Conservation (phyloP, 352 stramenopile species). For the Pythium aphanidermatum region DNA sequence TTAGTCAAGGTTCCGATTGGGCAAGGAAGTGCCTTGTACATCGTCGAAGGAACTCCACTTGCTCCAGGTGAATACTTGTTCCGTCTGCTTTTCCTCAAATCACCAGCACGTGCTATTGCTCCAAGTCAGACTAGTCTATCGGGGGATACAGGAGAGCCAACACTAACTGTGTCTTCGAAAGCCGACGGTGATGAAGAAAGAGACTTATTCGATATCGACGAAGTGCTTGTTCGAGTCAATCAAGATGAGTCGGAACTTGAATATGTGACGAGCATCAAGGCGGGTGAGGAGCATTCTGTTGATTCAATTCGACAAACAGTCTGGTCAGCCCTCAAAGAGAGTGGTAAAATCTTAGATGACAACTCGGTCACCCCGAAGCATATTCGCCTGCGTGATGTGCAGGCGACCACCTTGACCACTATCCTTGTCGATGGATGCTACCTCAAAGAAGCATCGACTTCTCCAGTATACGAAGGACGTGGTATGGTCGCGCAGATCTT, state of each 20-base stretch:
- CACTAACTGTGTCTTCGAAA: conserved; percentile 19
- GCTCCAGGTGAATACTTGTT: conserved; percentile 76
- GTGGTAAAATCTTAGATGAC: conserved; percentile 27
- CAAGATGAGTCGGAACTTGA: conserved; percentile 51
- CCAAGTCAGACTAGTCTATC: too few relatives aligned
- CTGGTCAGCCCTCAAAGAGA: conserved; percentile 38
- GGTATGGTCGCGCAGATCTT: conserved; percentile 72
- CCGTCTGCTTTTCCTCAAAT: conserved; percentile 51
- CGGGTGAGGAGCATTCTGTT: conserved; percentile 70
- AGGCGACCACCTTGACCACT: conserved; percentile 57
- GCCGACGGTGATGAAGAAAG: conserved; percentile 17
- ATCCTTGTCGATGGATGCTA: conserved; percentile 58
- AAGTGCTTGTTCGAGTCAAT: conserved; percentile 42
- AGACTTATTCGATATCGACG: conserved; percentile 50
- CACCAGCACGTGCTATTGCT: conserved; percentile 2
- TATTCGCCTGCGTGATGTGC: conserved; percentile 61
- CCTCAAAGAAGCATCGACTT: conserved; percentile 53
- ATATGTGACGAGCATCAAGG: conserved; percentile 55
- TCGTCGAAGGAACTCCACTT: conserved; percentile 56
- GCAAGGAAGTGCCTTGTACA: conserved; percentile 61
- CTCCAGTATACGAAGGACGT: conserved; percentile 74
- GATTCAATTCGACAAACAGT: conserved; percentile 59
- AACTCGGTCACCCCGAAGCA: conserved; percentile 25
- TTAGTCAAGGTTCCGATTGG: conserved; percentile 70
- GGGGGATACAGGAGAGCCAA: too few relatives aligned